Conservation (phyloP, 2,329 filamentous ascomycete species). For the Pyricularia sp. region DNA sequence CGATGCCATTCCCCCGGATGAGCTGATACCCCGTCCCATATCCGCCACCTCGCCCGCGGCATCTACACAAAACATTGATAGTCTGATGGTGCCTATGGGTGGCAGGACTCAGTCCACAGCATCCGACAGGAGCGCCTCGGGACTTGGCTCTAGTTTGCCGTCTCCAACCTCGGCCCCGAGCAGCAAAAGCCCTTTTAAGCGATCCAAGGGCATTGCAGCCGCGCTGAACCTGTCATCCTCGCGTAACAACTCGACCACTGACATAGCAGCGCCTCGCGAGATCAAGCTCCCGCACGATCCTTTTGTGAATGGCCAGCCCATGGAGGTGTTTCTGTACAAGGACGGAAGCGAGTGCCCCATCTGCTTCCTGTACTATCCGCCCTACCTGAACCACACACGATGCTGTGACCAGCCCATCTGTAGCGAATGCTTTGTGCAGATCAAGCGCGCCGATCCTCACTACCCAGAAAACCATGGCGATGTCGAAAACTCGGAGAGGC, state of each 20-base stretch:
- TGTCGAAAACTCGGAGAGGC: slow-evolving; percentile 19
- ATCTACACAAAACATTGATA: slow-evolving; percentile 55
- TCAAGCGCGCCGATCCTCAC: slow-evolving; percentile 88
- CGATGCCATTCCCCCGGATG: slow-evolving; percentile 71
- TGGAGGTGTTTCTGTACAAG: slow-evolving; percentile 92
- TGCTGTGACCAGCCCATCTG: slow-evolving; percentile 96
- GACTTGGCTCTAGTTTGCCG: slow-evolving; percentile 50
- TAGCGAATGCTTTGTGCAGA: slow-evolving; percentile 98
- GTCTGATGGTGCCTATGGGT: slow-evolving; percentile 70
- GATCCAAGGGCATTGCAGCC: slow-evolving; percentile 82
- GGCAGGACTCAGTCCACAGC: slow-evolving; percentile 68
- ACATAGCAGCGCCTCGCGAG: slow-evolving; percentile 65
- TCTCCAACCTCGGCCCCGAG: slow-evolving; percentile 46
- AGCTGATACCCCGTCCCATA: slow-evolving; percentile 38
- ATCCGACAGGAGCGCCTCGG: slow-evolving; percentile 59
- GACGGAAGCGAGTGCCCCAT: slow-evolving; percentile 87
- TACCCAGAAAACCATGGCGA: slow-evolving; percentile 68
- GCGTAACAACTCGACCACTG: slow-evolving; percentile 61
- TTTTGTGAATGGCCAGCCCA: slow-evolving; percentile 85
- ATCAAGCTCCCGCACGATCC: slow-evolving; percentile 72
- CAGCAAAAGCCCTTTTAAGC: slow-evolving; percentile 57
- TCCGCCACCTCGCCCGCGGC: slow-evolving; percentile 36
- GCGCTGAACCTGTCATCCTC: slow-evolving; percentile 60
- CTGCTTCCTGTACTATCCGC: slow-evolving; percentile 92
- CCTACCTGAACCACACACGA: slow-evolving; percentile 85